Conservation (phyloP, 2,329 filamentous ascomycete species). For the Thyridium curvatum region DNA sequence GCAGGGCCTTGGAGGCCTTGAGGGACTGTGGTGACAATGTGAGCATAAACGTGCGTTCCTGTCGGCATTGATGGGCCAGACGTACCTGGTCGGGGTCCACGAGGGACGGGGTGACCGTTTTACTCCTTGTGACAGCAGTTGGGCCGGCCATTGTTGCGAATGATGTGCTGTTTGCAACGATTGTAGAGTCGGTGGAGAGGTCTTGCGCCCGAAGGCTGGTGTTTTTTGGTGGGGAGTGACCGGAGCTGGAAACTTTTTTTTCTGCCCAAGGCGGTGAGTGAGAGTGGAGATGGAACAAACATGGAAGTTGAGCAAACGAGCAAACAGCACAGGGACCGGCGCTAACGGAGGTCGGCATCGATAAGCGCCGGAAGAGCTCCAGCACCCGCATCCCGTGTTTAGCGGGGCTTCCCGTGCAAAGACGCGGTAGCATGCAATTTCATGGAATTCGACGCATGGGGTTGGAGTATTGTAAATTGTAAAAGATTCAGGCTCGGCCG, state of each 20-base stretch:
- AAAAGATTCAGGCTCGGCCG: not conserved
- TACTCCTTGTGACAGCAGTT: slow-evolving; percentile 5
- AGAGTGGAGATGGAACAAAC: too few species aligned
- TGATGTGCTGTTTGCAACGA: not conserved
- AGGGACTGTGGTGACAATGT: slow-evolving; percentile 38
- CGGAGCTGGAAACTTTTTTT: slow-evolving; percentile 1
- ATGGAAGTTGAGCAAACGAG: too few species aligned
- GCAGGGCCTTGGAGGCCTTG: slow-evolving; percentile 57
- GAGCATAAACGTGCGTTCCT: too few species aligned
- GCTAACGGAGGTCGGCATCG: too few species aligned
- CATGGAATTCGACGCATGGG: not conserved
- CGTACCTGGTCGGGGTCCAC: slow-evolving; percentile 4
- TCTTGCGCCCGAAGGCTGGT: not conserved
- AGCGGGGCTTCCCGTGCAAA: too few species aligned
- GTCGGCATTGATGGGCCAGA: not conserved
- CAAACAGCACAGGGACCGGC: too few species aligned
- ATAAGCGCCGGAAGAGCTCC: too few species aligned
- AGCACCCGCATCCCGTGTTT: too few species aligned
- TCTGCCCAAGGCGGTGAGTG: not conserved
- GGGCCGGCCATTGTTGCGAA: slow-evolving; percentile 6
- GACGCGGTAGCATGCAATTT: too few species aligned
- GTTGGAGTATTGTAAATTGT: not conserved
- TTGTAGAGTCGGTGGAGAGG: too few species aligned
- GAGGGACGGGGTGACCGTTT: slow-evolving; percentile 4
- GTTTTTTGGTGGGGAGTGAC: not conserved